Evolutionary conservation across 2,329 filamentous ascomycete genomes (phyloP), one percentile per base, ranked within the genome.

Genomic region (Monosporascus cannonballus): DNA sequence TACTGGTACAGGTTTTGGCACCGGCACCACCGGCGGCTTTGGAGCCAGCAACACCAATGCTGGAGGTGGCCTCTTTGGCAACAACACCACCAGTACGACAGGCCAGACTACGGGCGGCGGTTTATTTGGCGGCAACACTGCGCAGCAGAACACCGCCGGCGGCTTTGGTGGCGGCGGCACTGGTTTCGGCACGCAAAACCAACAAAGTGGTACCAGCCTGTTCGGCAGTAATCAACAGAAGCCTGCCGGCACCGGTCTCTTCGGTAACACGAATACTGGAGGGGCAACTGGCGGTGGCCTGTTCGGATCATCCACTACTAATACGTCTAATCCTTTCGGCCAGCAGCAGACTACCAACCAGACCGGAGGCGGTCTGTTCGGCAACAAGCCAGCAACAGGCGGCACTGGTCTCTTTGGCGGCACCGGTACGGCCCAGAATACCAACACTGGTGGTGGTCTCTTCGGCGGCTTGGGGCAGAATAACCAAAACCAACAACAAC

Each of bases 351-450:
- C 39, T 36, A 52, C 58, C 34, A 57, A 48, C 50, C 54, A 65
- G 49, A 63, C 72, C 48, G 69, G 71, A n/a, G 73, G 73, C 18
- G 71, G 73, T 15, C 62, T 79, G 6, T 80, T 81, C 49, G 76
- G 75, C 63, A 57, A 72, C 49, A 69, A 68, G 42, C 62, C 66
- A 11, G 63, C 62, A 15, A 63, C 67, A 34, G 69, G 67, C 36
- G 61, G 66, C 36, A 52, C 54, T 37, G 72, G 73, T 14, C 63
- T 78, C 22, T 79, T 81, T 56, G 78, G 77, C 20, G 60, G 61
- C 50, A 50, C 66, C 25, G 70, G 67, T 49, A 66, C 69, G 49
- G 59, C 64, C 25, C 72, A 70, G 59, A 63, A 66, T 37, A 66
- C 62, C 14, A 62, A 64, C 45, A 66, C 74, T 14, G 73, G 74